Evolutionary conservation across 176 grass and related monocot species (phyloP).

Genomic region (Bonia amplexicaulis): DNA sequence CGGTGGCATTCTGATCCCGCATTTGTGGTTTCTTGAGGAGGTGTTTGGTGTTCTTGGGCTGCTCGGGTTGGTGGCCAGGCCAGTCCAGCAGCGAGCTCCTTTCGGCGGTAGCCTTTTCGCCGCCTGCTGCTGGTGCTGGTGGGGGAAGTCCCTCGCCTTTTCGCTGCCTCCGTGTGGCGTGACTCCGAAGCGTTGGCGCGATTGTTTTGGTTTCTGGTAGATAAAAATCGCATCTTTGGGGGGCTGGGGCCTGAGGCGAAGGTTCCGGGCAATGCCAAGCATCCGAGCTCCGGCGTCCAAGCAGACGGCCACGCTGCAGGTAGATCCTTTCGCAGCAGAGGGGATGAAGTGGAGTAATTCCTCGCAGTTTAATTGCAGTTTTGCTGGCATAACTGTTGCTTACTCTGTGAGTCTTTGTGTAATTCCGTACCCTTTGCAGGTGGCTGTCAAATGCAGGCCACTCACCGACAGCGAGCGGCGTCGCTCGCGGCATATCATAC

Average conservation of each 20-base stretch:
- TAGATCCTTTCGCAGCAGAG: not conserved
- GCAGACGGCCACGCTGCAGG: constrained; percentile 87
- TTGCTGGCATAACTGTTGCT: not conserved
- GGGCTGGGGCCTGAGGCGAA: constrained; percentile 1
- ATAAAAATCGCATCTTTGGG: constrained; percentile 22
- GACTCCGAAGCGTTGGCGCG: constrained; percentile 18
- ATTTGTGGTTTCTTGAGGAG: not conserved
- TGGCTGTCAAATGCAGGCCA: constrained; percentile 94
- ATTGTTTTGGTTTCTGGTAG: constrained; percentile 14
- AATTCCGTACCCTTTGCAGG: constrained; percentile 34
- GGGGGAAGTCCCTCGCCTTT: constrained; percentile 48
- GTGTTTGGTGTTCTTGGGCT: not conserved
- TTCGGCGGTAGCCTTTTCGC: constrained; percentile 20
- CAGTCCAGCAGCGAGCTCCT: not conserved
- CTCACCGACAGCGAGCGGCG: constrained; percentile 64
- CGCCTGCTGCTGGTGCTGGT: constrained; percentile 24
- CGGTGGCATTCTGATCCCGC: constrained; percentile 8
- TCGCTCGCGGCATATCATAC: constrained; percentile 81
- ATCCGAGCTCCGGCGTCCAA: constrained; percentile 84
- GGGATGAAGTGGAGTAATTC: not conserved
- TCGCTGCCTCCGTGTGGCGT: constrained; percentile 40
- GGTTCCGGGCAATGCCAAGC: constrained; percentile 62
- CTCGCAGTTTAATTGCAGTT: not conserved
- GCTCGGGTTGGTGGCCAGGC: constrained; percentile 3
- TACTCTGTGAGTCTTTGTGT: not conserved